Percentiles rank a stretch among this genome's conserved stretches.
phyloP scores from a whole-genome alignment of 768 basidiomycete species.

The Phlebiopsis gigantea region DNA sequence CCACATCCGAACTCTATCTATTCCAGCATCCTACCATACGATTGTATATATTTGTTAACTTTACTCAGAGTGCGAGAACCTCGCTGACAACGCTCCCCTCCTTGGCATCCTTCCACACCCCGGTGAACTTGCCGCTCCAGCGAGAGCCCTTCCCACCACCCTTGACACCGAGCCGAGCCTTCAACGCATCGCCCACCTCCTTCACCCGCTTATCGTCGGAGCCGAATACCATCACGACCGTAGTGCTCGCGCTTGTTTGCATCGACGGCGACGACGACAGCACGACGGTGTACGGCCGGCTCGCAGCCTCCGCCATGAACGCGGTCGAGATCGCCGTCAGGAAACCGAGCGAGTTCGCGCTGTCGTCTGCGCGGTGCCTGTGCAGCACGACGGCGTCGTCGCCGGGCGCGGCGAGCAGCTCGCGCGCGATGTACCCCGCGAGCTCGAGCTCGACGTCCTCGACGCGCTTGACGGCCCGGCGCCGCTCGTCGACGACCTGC shows the following conservation, averaged over 20 bases:
- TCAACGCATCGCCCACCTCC: slow-evolving; percentile 39
- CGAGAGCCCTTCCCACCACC: slow-evolving; percentile 73
- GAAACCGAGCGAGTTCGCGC: slow-evolving; percentile 52
- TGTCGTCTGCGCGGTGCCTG: slow-evolving; percentile 58
- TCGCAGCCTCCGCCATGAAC: slow-evolving; percentile 24
- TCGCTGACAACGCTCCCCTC: slow-evolving; percentile 37
- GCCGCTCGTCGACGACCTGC: slow-evolving; percentile 63
- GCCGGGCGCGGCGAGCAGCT: slow-evolving; percentile 25
- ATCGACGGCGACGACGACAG: slow-evolving; percentile 59
- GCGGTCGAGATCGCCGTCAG: slow-evolving; percentile 52
- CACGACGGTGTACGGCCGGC: slow-evolving; percentile 39
- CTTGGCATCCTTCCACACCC: slow-evolving; percentile 52
- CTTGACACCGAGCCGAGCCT: slow-evolving; percentile 34
- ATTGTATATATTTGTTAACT: not conserved
- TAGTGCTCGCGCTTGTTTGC: slow-evolving; percentile 44
- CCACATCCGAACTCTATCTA: not conserved
- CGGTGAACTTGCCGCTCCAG: slow-evolving; percentile 73
- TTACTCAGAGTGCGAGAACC: slow-evolving; percentile 24
- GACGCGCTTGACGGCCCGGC: slow-evolving; percentile 60
- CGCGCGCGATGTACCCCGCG: slow-evolving; percentile 41
- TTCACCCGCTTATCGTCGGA: slow-evolving; percentile 58
- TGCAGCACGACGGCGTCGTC: slow-evolving; percentile 39
- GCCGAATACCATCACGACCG: slow-evolving; percentile 55
- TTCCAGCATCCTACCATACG: not conserved
- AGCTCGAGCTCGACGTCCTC: slow-evolving; percentile 67